Evolutionary conservation across 345 rosid species (phyloP).

Genomic region (Eucalyptus viminalis): DNA sequence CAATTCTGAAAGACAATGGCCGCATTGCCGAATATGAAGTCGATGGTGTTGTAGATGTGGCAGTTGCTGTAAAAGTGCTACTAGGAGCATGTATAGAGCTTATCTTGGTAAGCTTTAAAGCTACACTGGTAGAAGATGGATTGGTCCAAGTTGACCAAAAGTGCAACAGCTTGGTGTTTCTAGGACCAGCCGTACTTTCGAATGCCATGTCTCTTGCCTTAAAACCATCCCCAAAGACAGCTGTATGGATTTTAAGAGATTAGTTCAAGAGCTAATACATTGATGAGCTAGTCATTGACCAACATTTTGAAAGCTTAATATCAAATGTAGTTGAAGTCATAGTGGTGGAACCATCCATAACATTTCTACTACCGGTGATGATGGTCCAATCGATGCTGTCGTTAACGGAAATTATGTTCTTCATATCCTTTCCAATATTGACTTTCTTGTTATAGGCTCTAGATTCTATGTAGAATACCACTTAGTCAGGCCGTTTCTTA

Average conservation of each 20-base stretch:
- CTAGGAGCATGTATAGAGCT: slow-evolving; percentile 37
- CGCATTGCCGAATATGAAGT: slow-evolving; percentile 65
- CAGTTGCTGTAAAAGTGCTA: slow-evolving; percentile 70
- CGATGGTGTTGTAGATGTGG: slow-evolving; percentile 54
- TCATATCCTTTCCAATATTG: too few species aligned
- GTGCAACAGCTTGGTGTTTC: slow-evolving; percentile 55
- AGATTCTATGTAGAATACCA: too few species aligned
- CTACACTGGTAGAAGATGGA: slow-evolving; percentile 21
- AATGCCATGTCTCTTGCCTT: slow-evolving; percentile 75
- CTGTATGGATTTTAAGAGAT: slow-evolving; percentile 1
- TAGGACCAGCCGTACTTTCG: slow-evolving; percentile 64
- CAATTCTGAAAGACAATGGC: slow-evolving; percentile 51
- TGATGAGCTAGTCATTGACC: background rate
- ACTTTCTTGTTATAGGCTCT: too few species aligned
- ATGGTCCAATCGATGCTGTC: too few species aligned
- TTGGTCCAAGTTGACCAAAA: slow-evolving; percentile 1
- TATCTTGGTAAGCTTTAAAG: slow-evolving; percentile 62
- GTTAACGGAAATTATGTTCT: too few species aligned
- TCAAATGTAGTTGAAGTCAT: too few species aligned
- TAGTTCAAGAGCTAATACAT: background rate
- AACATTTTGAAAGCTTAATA: background rate
- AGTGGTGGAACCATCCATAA: too few species aligned
- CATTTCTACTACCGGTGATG: too few species aligned
- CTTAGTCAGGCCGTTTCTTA: too few species aligned
- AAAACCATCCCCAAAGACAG: slow-evolving; percentile 60